Percentiles rank a stretch among this genome's conserved stretches.
phyloP scores from a whole-genome alignment of 495 filamentous ascomycete genomes.

The Lophiostoma macrostomum region DNA sequence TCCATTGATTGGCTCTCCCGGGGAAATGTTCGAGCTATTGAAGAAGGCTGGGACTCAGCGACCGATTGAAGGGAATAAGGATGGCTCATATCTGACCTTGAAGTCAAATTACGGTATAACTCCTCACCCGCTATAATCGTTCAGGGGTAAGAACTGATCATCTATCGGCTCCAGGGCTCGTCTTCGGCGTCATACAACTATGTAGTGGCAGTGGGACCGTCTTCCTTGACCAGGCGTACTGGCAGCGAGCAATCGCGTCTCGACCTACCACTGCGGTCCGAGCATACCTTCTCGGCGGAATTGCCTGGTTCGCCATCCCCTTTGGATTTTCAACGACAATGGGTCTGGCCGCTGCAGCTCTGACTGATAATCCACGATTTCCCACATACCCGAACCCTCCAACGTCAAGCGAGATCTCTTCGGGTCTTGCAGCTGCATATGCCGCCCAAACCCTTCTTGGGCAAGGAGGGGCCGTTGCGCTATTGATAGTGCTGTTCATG shows the following conservation, averaged over 20 bases:
- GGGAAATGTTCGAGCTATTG: constrained; percentile 34
- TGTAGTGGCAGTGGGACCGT: constrained; percentile 33
- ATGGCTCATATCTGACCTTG: constrained; percentile 34
- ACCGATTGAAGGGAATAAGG: constrained; percentile 36
- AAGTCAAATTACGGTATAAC: constrained; percentile 35
- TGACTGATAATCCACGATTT: constrained; percentile 34
- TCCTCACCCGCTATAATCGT: too few relatives aligned
- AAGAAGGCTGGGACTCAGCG: constrained; percentile 26
- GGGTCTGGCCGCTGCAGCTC: constrained; percentile 33
- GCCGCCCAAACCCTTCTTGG: constrained; percentile 26
- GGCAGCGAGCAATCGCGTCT: constrained; percentile 34
- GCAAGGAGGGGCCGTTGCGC: constrained; percentile 28
- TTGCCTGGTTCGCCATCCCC: constrained; percentile 36
- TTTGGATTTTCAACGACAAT: constrained; percentile 36
- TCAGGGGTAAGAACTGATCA: too few relatives aligned
- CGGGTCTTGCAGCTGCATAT: constrained; percentile 31
- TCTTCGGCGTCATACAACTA: constrained; percentile 38
- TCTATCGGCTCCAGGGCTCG: too few relatives aligned
- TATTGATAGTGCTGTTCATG: constrained; percentile 36
- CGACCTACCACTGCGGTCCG: constrained; percentile 32
- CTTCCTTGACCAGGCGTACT: constrained; percentile 37
- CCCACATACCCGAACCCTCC: constrained; percentile 35
- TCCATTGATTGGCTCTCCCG: constrained; percentile 33
- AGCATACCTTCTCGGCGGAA: constrained; percentile 33
- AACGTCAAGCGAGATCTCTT: constrained; percentile 24